Base-by-base conservation (phyloP, 2,329 filamentous ascomycete species). In the Aureobasidium sp. region DNA sequence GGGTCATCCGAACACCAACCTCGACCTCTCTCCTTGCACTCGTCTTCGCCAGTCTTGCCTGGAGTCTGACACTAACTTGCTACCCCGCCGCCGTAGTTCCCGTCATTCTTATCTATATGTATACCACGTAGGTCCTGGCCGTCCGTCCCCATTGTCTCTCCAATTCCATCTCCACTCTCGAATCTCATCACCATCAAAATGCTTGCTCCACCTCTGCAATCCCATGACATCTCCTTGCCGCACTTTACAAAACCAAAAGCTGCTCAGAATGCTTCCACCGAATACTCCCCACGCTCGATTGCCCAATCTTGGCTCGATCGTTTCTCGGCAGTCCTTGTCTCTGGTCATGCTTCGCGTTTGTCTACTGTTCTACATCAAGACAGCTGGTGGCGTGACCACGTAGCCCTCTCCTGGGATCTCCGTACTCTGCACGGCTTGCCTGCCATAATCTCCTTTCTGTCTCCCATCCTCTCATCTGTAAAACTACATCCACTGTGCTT, bases 361-460 rank as follows among this genome's bases (percentile, higher is more conserved):
- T 25, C 57, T 25, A 40, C 55, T 25, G 51, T 82, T 4, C 78
- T 83, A 47, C 65, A 74, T 2, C 64, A 72, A 0, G 71, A 78
- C 21, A 78, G 79, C 60, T 83, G 77, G 69, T 85, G 82, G 83
- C 77, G 82, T 9, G 83, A 85, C 65, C 80, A 84, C 45, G 72
- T 85, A 0, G 78, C 77, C 21, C 67, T 85, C 1, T 77, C 80
- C 0, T 85, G 81, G 82, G 77, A 79, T 42, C 78, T 82, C 47
- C 79, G 76, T 60, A 83, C 79, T 1, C 67, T 81, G 0, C 74
- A 80, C n/a, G 75, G 77, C 0, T 70, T 74, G 0, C 64, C 67
- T 0, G 70, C 71, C 27, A 76, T 83, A 38, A 64, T 63, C 0
- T 63, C 67, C 0, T 79, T 79, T 54, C 65, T 83, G 0, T 61